phyloP scores from a whole-genome alignment of 192 early-diverging fungal genomes.

The Umbelopsis vinacea region DNA sequence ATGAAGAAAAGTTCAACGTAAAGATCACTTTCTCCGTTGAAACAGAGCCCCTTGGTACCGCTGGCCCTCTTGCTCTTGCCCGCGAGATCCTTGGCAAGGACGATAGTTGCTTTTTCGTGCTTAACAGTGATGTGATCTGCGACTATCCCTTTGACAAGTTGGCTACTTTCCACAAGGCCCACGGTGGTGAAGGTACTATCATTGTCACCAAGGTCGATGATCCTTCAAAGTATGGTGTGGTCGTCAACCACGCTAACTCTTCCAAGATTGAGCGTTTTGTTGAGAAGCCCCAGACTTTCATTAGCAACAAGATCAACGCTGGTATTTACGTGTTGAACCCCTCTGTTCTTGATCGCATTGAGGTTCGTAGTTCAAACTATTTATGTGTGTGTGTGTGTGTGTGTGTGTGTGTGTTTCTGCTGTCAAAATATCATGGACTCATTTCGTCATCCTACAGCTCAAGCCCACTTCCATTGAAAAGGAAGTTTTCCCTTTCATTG shows the following conservation, averaged over 20 bases:
- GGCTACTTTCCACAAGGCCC: conserved; percentile 85
- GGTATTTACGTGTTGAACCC: conserved; percentile 99
- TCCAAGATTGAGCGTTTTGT: conserved; percentile 92
- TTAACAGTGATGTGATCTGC: conserved; percentile 99
- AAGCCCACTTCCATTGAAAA: conserved; percentile 98
- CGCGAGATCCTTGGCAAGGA: conserved; percentile 90
- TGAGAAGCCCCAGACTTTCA: conserved; percentile 96
- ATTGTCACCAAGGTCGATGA: conserved; percentile 96
- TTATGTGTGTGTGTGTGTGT: too few species aligned
- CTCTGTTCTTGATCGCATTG: conserved; percentile 87
- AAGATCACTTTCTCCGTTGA: conserved; percentile 97
- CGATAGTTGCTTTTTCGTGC: conserved; percentile 95
- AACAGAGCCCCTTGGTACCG: conserved; percentile 95
- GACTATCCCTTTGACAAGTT: conserved; percentile 95
- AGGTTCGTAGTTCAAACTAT: conserved; percentile 48
- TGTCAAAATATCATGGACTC: too few species aligned
- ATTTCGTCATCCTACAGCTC: conserved; percentile 52
- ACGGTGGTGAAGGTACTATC: conserved; percentile 96
- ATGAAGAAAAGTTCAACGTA: conserved; percentile 90
- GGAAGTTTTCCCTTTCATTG: conserved; percentile 96
- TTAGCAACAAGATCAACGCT: conserved; percentile 98
- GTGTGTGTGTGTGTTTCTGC: too few species aligned
- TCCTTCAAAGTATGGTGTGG: conserved; percentile 98
- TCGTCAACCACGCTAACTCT: conserved; percentile 79
- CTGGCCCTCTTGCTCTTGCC: conserved; percentile 95